Conservation (phyloP, 441 rosid species). For the Eruca vesicaria region DNA sequence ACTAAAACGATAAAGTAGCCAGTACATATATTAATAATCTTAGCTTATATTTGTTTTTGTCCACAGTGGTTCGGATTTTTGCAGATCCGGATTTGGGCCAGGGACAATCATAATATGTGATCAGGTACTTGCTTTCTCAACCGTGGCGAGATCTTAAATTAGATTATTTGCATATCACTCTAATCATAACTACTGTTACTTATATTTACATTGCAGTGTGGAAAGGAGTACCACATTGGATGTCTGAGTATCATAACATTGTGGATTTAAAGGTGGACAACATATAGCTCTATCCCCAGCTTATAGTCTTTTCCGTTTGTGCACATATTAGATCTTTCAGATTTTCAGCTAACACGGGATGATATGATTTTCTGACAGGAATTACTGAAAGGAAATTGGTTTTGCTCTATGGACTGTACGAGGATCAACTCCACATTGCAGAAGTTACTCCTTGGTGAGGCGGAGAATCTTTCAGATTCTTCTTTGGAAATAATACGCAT, state of each 20-base stretch:
- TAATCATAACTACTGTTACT: not conserved
- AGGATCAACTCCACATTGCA: slow-evolving; percentile 59
- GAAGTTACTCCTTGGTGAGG: slow-evolving; percentile 56
- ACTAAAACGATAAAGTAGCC: too few relatives aligned
- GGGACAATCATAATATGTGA: slow-evolving; percentile 90
- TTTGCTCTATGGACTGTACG: slow-evolving; percentile 78
- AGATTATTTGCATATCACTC: slow-evolving; percentile 3
- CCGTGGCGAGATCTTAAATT: slow-evolving; percentile 3
- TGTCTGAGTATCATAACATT: slow-evolving; percentile 79
- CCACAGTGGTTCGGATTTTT: slow-evolving; percentile 77
- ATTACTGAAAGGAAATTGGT: slow-evolving; percentile 85
- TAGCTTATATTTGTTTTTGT: slow-evolving; percentile 19
- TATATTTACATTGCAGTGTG: slow-evolving; percentile 59
- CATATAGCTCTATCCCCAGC: slow-evolving; percentile 4
- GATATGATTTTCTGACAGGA: slow-evolving; percentile 51
- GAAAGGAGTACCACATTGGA: slow-evolving; percentile 95
- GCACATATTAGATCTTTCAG: slow-evolving; percentile 6
- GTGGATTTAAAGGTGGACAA: slow-evolving; percentile 38
- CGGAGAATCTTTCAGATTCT: slow-evolving; percentile 55
- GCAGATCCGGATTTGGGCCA: slow-evolving; percentile 61
- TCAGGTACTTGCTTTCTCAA: slow-evolving; percentile 70
- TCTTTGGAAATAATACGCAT: slow-evolving; percentile 52
- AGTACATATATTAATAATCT: not conserved
- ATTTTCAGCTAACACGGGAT: not conserved
- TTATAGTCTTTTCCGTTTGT: slow-evolving; percentile 3